Evolutionary conservation across 495 filamentous ascomycete species (phyloP).

Genomic region (Amphirosellinia nigrospora): DNA sequence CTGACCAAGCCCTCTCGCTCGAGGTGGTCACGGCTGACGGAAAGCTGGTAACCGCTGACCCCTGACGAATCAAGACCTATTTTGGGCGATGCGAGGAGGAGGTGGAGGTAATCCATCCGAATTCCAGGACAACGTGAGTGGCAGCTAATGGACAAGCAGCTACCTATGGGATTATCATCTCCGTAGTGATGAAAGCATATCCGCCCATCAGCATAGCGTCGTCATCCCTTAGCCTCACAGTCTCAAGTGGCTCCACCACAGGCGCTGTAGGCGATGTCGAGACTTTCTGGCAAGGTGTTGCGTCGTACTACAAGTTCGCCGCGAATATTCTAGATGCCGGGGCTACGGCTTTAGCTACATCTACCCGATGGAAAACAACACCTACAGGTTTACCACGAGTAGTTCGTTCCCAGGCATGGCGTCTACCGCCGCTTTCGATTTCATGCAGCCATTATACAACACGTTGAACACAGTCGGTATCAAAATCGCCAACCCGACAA

Average conservation of each 20-base stretch:
- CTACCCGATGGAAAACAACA: constrained; percentile 33
- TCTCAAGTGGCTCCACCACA: constrained; percentile 39
- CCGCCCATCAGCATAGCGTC: constrained; percentile 32
- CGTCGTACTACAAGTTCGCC: constrained; percentile 47
- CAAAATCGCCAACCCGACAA: constrained; percentile 34
- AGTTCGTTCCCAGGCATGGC: constrained; percentile 37
- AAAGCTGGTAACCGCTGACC: constrained; percentile 52
- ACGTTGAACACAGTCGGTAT: constrained; percentile 41
- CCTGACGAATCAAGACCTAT: constrained; percentile 57
- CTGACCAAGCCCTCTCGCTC: constrained; percentile 64
- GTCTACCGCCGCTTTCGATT: constrained; percentile 24
- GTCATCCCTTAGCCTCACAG: constrained; percentile 42
- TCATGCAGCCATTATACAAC: constrained; percentile 44
- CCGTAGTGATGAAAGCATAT: constrained; percentile 48
- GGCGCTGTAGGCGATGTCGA: constrained; percentile 37
- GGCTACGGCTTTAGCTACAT: constrained; percentile 54
- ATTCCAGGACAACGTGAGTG: constrained; percentile 62
- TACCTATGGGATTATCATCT: constrained; percentile 57
- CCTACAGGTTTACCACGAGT: constrained; percentile 39
- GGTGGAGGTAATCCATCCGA: constrained; percentile 58
- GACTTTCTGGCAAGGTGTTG: constrained; percentile 57
- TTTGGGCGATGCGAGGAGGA: constrained; percentile 66
- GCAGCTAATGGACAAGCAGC: background rate
- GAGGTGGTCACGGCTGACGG: constrained; percentile 62
- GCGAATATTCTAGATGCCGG: constrained; percentile 49